Percentiles rank a stretch among this genome's conserved stretches.
phyloP scores from a whole-genome alignment of 192 early-diverging fungal species.

The Coemansia sp. region DNA sequence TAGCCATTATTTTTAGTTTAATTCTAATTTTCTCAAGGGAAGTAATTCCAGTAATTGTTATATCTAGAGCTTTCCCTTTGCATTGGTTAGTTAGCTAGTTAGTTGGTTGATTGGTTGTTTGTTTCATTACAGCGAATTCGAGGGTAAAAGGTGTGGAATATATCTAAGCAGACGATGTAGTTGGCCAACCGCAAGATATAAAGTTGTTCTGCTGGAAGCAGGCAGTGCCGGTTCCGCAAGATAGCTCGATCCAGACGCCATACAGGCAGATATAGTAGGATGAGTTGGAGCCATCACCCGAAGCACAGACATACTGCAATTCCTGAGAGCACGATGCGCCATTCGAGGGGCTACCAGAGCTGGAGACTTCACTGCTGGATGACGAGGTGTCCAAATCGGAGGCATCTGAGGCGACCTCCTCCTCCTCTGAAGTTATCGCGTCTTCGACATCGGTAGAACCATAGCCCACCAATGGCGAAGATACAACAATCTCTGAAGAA shows the following conservation, averaged over 20 bases:
- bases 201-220: not conserved
- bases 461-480: not conserved
- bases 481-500: no score
- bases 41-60: no score
- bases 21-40: no score
- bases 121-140: not conserved
- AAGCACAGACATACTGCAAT: no score
- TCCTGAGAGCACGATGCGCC: not conserved
- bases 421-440: not conserved
- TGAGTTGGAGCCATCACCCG: not conserved
- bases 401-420: not conserved
- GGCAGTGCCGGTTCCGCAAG: slow-evolving; percentile 1
- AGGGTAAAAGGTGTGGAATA: not conserved
- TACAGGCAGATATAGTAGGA: not conserved
- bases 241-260: not conserved
- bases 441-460: not conserved
- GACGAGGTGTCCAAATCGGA: not conserved
- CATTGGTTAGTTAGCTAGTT: no score
- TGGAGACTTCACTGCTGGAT: not conserved
- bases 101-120: no score
- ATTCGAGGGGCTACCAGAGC: not conserved
- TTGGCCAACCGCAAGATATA: slow-evolving; percentile 3
- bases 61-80: not conserved
- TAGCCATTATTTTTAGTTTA: no score
- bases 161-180: slow-evolving; percentile 2